Base-by-base conservation (phyloP, 2,329 filamentous ascomycete genomes). In the Diaporthe eres region DNA sequence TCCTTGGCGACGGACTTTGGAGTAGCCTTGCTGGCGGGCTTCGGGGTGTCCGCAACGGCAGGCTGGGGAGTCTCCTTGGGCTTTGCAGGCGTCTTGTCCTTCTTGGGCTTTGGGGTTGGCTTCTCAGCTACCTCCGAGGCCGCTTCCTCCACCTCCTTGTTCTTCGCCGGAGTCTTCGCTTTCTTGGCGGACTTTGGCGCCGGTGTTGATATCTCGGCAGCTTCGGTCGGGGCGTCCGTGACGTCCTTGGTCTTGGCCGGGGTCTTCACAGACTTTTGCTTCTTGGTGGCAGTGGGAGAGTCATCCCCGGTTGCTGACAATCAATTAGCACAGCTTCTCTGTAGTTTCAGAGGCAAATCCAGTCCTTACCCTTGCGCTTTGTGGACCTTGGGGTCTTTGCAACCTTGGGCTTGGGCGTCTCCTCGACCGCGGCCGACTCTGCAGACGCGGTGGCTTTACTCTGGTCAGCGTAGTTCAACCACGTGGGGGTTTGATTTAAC, bases 301-400 rank as follows among this genome's bases (percentile, higher is more conserved):
- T 53, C 76, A 74, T 77, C 76, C 74, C 76, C 76, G 6, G 42
- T 61, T 28, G 76, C 76, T 77, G 22, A 22, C 8, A 7, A 63
- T 51, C 12, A 9, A 2, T 75, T 6, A 72, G 73, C 57, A 44
- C n/a, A 42, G 19, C 2, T 51, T n/a, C 4, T n/a, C 4, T 15
- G 12, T 28, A 12, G 39, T n/a, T n/a, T 47, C 3, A 17, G 19
- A n/a, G 12, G 25, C 9, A n/a, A 13, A 49, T 4, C 5, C 15
- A 13, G 49, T 19, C n/a, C 75, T 73, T 51, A 77, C 75, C 75
- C 73, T 77, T 77, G 19, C 75, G 73, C 73, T 77, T 77, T 9
- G 75, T 70, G 47, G 73, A 51, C 39, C 75, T 75, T 53, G 73
- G 73, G 8, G 73, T 77, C 73, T 76, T 76, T 10, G 72, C 71